A percentile compares a stretch with the other conserved stretches of the same genome.
Conservation (phyloP, 1,284 basidiomycete genomes). For the Ceratobasidium papillatum region DNA sequence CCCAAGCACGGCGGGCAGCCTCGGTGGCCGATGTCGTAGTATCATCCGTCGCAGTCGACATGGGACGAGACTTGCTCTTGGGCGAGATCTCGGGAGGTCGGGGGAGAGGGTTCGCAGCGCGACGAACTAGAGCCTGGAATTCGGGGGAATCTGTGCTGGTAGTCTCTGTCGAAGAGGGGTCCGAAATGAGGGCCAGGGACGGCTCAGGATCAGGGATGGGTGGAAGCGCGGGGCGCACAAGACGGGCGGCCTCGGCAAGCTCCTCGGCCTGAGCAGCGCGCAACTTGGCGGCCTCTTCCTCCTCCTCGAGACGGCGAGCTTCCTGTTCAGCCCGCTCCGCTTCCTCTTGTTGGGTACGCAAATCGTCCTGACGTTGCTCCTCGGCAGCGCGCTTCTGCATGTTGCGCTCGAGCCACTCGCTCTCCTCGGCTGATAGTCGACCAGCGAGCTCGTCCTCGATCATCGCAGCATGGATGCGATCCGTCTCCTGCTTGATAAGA, state of each 20-base stretch:
- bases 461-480: conserved; percentile 31
- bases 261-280: conserved; percentile 34
- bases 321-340: conserved; percentile 11
- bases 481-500: conserved; percentile 37
- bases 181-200: conserved; percentile 27
- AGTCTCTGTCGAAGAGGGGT: conserved; percentile 17
- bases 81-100: conserved; percentile 21
- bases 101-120: conserved; percentile 13
- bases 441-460: conserved; percentile 36
- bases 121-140: conserved; percentile 6
- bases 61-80: conserved; percentile 8
- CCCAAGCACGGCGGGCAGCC: conserved; percentile 36
- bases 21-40: conserved; percentile 1
- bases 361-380: conserved; percentile 13
- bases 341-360: conserved; percentile 15
- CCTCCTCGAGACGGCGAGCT: conserved; percentile 14
- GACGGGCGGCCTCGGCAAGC: conserved; percentile 35
- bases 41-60: conserved; percentile 2
- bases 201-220: conserved; percentile 35
- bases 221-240: conserved; percentile 30
- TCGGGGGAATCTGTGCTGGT: background rate
- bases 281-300: conserved; percentile 34
- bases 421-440: conserved; percentile 18
- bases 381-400: conserved; percentile 29
- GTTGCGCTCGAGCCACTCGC: conserved; percentile 22